A percentile compares a stretch with the other conserved stretches of the same genome.
Conservation (phyloP, 257 asterid species). For the Nicotiana tomentosiformis region DNA sequence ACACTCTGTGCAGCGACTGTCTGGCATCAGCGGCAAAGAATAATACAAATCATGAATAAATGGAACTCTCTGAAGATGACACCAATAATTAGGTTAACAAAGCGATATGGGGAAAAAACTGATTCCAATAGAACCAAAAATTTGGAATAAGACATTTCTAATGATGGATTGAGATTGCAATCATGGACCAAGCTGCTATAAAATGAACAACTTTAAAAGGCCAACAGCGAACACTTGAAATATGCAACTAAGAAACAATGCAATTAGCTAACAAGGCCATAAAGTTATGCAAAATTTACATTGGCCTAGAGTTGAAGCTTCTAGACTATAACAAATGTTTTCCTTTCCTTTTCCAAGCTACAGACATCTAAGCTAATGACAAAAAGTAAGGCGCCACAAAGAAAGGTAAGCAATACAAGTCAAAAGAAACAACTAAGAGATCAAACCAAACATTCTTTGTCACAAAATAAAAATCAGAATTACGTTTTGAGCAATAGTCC, state of each 20-base stretch:
- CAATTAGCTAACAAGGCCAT: not conserved
- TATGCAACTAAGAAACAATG: not conserved
- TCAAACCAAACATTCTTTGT: not conserved
- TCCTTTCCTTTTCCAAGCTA: not conserved
- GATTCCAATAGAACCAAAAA: not conserved
- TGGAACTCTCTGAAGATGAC: not conserved
- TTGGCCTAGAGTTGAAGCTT: not conserved
- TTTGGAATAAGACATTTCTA: not conserved
- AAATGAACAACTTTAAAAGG: not conserved
- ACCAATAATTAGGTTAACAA: conserved; percentile 1
- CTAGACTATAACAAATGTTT: not conserved
- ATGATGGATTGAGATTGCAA: not conserved
- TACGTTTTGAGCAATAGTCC: not conserved
- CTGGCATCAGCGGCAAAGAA: conserved; percentile 20
- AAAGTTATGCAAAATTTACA: not conserved
- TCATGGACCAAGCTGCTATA: not conserved
- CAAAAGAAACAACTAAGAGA: not conserved
- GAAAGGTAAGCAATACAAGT: not conserved
- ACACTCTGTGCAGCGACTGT: conserved; percentile 22
- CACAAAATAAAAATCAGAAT: not conserved
- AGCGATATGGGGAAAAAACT: not conserved
- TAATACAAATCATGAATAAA: not conserved
- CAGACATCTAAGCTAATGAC: not conserved
- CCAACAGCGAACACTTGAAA: not conserved
- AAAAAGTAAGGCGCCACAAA: not conserved